Evolutionary conservation across 139 green algal species (phyloP).

Genomic region (Tetradesmus obliquus): DNA sequence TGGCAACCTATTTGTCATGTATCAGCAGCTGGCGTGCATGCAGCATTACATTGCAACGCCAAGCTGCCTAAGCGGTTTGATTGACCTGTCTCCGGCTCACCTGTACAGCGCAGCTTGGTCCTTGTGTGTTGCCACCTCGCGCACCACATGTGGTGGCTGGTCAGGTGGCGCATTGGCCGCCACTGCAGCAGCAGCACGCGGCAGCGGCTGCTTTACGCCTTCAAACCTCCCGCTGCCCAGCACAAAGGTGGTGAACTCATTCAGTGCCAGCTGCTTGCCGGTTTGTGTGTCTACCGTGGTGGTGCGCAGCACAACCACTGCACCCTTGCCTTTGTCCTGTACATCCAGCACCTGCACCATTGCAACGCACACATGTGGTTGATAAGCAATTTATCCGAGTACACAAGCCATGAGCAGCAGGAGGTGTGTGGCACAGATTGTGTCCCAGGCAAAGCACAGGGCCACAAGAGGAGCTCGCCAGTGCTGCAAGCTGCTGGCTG

Average conservation of each 20-base stretch:
- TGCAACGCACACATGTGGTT: no score
- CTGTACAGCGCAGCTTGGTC: constrained; percentile 53
- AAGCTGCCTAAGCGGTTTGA: not conserved
- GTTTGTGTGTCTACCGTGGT: constrained; percentile 1
- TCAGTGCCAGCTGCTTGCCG: constrained; percentile 36
- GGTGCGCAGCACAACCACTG: constrained; percentile 36
- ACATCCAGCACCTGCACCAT: constrained; percentile 33
- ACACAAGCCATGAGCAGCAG: not conserved
- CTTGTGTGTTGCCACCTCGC: constrained; percentile 1
- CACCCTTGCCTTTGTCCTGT: constrained; percentile 46
- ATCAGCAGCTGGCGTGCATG: not conserved
- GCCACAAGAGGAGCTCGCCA: not conserved
- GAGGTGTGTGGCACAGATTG: not conserved
- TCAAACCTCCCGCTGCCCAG: constrained; percentile 22
- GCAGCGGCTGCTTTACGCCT: not conserved
- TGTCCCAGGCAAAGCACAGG: not conserved
- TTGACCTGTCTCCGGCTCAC: not conserved
- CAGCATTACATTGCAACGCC: not conserved
- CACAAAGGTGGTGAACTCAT: constrained; percentile 46
- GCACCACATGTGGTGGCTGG: constrained; percentile 6
- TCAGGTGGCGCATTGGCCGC: constrained; percentile 26
- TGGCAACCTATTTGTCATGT: no score
- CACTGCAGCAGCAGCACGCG: constrained; percentile 11
- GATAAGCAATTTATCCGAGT: no score
- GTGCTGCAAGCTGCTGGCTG: not conserved